phyloP scores from a whole-genome alignment of 2,329 filamentous ascomycete genomes.

The Fusarium solani-melongenae region DNA sequence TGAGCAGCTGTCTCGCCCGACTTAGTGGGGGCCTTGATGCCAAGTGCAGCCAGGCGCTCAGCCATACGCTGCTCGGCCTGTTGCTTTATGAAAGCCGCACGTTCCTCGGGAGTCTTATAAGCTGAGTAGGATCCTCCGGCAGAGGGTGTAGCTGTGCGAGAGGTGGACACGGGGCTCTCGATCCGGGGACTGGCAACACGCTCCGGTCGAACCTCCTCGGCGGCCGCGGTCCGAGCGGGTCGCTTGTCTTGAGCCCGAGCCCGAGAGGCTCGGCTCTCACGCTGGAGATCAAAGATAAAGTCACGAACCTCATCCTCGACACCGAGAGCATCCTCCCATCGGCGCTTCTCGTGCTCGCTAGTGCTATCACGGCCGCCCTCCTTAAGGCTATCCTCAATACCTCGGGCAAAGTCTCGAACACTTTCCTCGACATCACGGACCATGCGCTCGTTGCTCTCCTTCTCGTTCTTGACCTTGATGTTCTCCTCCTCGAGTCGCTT shows the following conservation, averaged over 20 bases:
- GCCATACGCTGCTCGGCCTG: slow-evolving; percentile 98
- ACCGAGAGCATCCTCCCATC: slow-evolving; percentile 96
- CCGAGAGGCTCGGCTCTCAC: slow-evolving; percentile 81
- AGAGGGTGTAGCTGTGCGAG: slow-evolving; percentile 61
- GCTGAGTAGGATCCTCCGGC: slow-evolving; percentile 78
- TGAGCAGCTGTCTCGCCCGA: slow-evolving; percentile 84
- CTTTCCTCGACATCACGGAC: slow-evolving; percentile 96
- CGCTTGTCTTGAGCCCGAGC: slow-evolving; percentile 70
- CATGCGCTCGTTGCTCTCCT: slow-evolving; percentile 96
- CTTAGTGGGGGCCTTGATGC: slow-evolving; percentile 85
- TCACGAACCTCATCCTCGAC: slow-evolving; percentile 97
- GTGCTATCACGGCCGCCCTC: slow-evolving; percentile 80
- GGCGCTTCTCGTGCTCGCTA: slow-evolving; percentile 88
- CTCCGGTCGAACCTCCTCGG: slow-evolving; percentile 57
- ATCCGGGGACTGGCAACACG: slow-evolving; percentile 56
- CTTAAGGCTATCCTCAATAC: slow-evolving; percentile 88
- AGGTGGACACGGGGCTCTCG: slow-evolving; percentile 65
- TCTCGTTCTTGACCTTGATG: slow-evolving; percentile 82
- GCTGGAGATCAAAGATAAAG: slow-evolving; percentile 96
- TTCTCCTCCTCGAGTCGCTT: slow-evolving; percentile 91
- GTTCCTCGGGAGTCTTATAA: slow-evolving; percentile 91
- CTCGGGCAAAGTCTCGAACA: slow-evolving; percentile 85
- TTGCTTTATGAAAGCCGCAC: slow-evolving; percentile 95
- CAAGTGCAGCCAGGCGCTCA: slow-evolving; percentile 91
- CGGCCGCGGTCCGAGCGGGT: slow-evolving; percentile 54